phyloP scores from a whole-genome alignment of 345 rosid genomes.

The Lepidium sativum region DNA sequence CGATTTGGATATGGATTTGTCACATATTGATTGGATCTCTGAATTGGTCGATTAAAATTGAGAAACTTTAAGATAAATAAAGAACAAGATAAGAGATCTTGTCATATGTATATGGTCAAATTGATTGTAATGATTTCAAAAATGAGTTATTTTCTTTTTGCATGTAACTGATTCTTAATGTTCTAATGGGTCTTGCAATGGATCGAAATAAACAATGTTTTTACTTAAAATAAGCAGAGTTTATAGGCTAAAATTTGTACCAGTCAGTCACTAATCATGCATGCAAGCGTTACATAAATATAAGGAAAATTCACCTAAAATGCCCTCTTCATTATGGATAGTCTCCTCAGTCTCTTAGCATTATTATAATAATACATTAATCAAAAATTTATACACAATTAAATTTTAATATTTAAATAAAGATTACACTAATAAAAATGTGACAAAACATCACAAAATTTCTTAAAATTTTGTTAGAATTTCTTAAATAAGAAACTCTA shows the following conservation, averaged over 20 bases:
- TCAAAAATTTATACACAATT: too few relatives aligned
- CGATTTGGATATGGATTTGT: constrained; percentile 27
- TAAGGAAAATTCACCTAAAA: too few relatives aligned
- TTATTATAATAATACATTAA: too few relatives aligned
- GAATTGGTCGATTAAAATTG: constrained; percentile 31
- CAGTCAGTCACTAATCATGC: not conserved
- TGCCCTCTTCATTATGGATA: too few relatives aligned
- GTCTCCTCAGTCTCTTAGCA: too few relatives aligned
- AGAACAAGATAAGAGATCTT: constrained; percentile 3
- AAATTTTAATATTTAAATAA: too few relatives aligned
- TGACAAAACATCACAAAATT: too few relatives aligned
- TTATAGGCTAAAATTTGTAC: not conserved
- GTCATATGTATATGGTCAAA: constrained; percentile 7
- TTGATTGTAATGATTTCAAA: constrained; percentile 5
- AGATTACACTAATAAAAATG: too few relatives aligned
- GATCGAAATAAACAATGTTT: not conserved
- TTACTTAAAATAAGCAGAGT: not conserved
- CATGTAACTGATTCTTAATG: constrained; percentile 5
- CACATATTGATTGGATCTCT: constrained; percentile 41
- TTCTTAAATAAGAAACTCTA: too few relatives aligned
- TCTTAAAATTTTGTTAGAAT: too few relatives aligned
- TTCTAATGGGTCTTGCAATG: not conserved
- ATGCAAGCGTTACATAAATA: constrained; percentile 5
- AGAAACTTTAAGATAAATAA: not conserved
- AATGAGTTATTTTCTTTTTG: not conserved